Conservation (phyloP, 371 early-diverging fungal species). For the Thermomucor indicae-seudaticae region DNA sequence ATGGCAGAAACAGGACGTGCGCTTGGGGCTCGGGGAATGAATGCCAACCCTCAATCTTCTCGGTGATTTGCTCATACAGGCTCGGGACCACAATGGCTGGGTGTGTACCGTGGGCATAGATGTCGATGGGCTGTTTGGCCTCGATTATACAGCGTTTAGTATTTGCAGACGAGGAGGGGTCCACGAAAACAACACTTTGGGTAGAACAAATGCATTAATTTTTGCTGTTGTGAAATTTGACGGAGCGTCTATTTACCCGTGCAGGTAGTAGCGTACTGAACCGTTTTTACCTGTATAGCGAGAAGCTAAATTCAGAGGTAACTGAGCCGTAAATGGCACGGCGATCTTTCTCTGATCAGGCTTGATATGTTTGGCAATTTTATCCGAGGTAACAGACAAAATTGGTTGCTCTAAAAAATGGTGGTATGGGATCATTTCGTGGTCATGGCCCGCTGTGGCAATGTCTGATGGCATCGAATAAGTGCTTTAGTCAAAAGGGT, state of each 20-base stretch:
- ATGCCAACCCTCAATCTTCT: conserved; percentile 12
- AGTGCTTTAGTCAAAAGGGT: not conserved
- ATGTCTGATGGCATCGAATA: conserved; percentile 1
- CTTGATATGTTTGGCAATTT: conserved; percentile 1
- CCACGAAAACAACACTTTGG: not conserved
- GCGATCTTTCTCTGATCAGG: not conserved
- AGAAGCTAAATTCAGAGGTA: conserved; percentile 13
- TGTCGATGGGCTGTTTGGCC: not conserved
- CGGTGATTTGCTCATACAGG: conserved; percentile 11
- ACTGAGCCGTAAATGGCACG: conserved; percentile 12
- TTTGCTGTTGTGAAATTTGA: not conserved
- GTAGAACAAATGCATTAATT: too few species aligned
- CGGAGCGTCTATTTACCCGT: conserved; percentile 9
- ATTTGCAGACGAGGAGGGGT: too few species aligned
- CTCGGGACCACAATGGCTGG: not conserved
- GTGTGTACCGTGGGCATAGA: not conserved
- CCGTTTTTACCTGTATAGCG: conserved; percentile 27
- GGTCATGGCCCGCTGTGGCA: too few species aligned
- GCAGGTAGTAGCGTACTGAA: conserved; percentile 20
- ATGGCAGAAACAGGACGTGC: too few species aligned
- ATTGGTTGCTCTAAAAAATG: conserved; percentile 10
- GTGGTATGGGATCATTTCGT: too few species aligned
- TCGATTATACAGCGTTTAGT: too few species aligned
- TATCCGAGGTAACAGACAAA: conserved; percentile 2
- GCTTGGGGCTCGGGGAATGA: not conserved